phyloP scores from a whole-genome alignment of 805 yeast species.

The Wickerhamomyces bovis region DNA sequence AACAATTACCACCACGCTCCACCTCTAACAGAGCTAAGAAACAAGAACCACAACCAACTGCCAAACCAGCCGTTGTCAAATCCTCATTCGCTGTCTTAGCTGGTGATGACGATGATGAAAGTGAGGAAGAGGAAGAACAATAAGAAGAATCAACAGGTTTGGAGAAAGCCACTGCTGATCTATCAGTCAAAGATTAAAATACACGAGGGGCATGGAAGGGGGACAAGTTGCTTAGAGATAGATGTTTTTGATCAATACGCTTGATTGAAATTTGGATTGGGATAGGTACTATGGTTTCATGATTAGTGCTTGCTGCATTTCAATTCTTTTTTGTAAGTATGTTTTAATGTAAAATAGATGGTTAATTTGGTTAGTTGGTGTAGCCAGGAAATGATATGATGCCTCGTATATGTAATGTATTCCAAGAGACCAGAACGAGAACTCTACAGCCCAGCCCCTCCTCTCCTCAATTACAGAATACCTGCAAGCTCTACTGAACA shows the following conservation, averaged over 20 bases:
- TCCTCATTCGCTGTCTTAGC: conserved; percentile 47
- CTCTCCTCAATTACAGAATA: too few relatives aligned
- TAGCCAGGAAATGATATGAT: too few relatives aligned
- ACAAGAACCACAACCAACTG: conserved; percentile 6
- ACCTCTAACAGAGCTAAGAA: conserved; percentile 2
- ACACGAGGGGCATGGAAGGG: too few relatives aligned
- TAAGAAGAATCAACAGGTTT: conserved; percentile 24
- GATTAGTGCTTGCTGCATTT: neutral
- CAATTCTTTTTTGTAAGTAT: neutral
- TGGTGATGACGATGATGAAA: conserved; percentile 47
- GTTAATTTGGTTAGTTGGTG: neutral
- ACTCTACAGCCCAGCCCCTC: too few relatives aligned
- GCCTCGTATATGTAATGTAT: too few relatives aligned
- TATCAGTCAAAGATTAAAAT: conserved; percentile 29
- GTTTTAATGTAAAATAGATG: neutral
- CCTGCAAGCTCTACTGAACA: too few relatives aligned
- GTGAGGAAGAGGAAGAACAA: conserved; percentile 18
- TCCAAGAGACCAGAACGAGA: too few relatives aligned
- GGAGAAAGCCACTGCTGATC: conserved; percentile 33
- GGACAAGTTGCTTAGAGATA: neutral
- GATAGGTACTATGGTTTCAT: neutral
- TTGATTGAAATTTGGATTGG: neutral
- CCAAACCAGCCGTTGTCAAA: conserved; percentile 31
- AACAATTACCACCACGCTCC: conserved; percentile 18
- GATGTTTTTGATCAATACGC: neutral